A percentile compares a stretch with the other conserved stretches of the same genome.
phyloP scores from a whole-genome alignment of 2,329 filamentous ascomycete genomes.

The Pleurostoma richardsiae region DNA sequence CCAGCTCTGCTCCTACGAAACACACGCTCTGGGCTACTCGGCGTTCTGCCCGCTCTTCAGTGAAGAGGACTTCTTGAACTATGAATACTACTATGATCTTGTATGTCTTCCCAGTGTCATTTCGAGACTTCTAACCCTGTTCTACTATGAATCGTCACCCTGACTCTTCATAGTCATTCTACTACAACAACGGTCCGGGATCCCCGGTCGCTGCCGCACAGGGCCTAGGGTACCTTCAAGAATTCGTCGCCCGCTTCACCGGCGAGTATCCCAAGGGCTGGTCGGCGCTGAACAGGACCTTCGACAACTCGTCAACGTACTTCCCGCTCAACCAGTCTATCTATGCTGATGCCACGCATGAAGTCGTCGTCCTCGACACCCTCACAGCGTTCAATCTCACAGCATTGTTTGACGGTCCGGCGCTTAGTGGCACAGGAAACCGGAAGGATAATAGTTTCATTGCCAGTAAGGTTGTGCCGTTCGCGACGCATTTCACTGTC shows the following conservation, averaged over 20 bases:
- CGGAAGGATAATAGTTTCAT: slow-evolving; percentile 17
- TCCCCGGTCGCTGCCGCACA: slow-evolving; percentile 25
- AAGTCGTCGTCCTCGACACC: slow-evolving; percentile 27
- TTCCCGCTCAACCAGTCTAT: slow-evolving; percentile 37
- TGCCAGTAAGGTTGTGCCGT: slow-evolving; percentile 23
- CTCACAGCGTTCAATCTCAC: slow-evolving; percentile 25
- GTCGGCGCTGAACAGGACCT: slow-evolving; percentile 24
- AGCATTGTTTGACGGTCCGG: slow-evolving; percentile 19
- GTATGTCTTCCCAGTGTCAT: slow-evolving; percentile 22
- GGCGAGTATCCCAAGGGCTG: slow-evolving; percentile 18
- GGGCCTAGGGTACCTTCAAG: slow-evolving; percentile 24
- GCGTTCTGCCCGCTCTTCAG: slow-evolving; percentile 34
- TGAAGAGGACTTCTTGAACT: slow-evolving; percentile 34
- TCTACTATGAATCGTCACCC: not conserved
- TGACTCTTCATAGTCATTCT: slow-evolving; percentile 18
- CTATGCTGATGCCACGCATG: slow-evolving; percentile 35
- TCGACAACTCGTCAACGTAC: slow-evolving; percentile 32
- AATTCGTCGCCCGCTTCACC: slow-evolving; percentile 23
- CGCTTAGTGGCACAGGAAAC: slow-evolving; percentile 14
- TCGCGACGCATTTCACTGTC: slow-evolving; percentile 23
- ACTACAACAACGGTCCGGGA: slow-evolving; percentile 24
- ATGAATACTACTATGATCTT: slow-evolving; percentile 36
- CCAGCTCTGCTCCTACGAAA: slow-evolving; percentile 27
- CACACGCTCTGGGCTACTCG: slow-evolving; percentile 32
- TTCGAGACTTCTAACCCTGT: not conserved